Evolutionary conservation across 148 eudicot genomes (phyloP).

Genomic region (Rhododendron simsii): DNA sequence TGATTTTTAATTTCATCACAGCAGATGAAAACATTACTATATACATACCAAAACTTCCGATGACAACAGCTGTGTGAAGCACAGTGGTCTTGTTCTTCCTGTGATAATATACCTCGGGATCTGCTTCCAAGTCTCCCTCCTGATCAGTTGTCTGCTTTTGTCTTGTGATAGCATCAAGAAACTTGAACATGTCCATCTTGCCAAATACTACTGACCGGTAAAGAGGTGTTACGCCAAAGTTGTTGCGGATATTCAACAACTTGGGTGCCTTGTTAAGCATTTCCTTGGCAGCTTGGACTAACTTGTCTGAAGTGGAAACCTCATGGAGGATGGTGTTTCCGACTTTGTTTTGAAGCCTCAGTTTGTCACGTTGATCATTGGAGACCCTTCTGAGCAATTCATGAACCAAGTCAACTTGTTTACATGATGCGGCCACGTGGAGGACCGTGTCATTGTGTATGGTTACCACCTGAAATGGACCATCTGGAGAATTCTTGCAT

Average conservation of each 20-base stretch:
- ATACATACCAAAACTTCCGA: conserved; percentile 1
- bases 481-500: background rate
- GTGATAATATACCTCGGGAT: background rate
- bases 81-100: background rate
- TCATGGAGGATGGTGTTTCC: conserved; percentile 21
- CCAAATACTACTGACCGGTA: conserved; percentile 11
- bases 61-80: conserved; percentile 3
- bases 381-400: background rate
- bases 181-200: background rate
- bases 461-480: background rate
- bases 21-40: background rate
- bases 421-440: conserved; percentile 1
- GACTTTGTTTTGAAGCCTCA: background rate
- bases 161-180: background rate
- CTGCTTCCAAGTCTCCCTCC: background rate
- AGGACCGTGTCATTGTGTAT: background rate
- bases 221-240: conserved; percentile 6
- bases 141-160: background rate
- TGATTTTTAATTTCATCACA: background rate
- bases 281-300: conserved; percentile 2
- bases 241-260: conserved; percentile 6
- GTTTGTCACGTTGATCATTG: background rate
- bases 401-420: background rate
- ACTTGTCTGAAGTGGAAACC: conserved; percentile 5
- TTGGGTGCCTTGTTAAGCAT: background rate